Percentiles rank a stretch among this genome's conserved stretches.
Conservation (phyloP, 495 filamentous ascomycete species). For the Mytilinidion resinicola region DNA sequence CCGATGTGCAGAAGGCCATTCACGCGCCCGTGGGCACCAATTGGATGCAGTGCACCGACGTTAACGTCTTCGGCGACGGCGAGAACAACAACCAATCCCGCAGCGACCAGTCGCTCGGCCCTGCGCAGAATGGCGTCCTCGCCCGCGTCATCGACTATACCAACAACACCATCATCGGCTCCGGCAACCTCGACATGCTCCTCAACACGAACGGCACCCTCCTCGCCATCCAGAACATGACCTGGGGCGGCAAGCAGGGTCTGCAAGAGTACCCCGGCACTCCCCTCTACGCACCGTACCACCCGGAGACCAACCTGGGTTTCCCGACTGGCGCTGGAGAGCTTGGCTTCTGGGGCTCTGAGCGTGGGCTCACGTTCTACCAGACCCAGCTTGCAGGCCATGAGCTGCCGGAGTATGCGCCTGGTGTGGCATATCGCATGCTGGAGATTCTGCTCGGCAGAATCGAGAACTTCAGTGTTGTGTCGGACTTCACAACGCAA, state of each 20-base stretch:
- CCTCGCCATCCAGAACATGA: conserved; percentile 74
- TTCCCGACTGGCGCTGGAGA: conserved; percentile 49
- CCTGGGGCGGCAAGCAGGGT: conserved; percentile 65
- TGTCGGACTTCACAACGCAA: conserved; percentile 21
- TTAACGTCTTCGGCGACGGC: conserved; percentile 48
- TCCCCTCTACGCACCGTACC: conserved; percentile 61
- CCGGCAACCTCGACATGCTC: conserved; percentile 58
- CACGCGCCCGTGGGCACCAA: conserved; percentile 43
- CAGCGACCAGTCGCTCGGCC: conserved; percentile 12
- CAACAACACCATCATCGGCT: conserved; percentile 46
- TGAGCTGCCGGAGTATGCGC: conserved; percentile 23
- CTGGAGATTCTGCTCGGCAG: conserved; percentile 32
- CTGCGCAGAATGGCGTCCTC: conserved; percentile 18
- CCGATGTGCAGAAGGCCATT: conserved; percentile 64
- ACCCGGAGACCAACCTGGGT: conserved; percentile 37
- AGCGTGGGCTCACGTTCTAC: conserved; percentile 61
- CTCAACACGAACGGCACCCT: conserved; percentile 62
- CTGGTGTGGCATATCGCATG: conserved; percentile 26
- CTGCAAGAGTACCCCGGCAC: conserved; percentile 51
- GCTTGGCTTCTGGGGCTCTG: conserved; percentile 55
- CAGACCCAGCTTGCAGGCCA: conserved; percentile 24
- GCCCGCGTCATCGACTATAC: conserved; percentile 29
- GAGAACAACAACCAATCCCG: background rate
- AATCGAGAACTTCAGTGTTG: conserved; percentile 21
- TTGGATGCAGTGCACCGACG: conserved; percentile 54